These are phyloP conservation scores for Ceratobasidium sp. DNA, from an alignment of 1,284 basidiomycete genomes.

Conservation along the genomic window DNA sequence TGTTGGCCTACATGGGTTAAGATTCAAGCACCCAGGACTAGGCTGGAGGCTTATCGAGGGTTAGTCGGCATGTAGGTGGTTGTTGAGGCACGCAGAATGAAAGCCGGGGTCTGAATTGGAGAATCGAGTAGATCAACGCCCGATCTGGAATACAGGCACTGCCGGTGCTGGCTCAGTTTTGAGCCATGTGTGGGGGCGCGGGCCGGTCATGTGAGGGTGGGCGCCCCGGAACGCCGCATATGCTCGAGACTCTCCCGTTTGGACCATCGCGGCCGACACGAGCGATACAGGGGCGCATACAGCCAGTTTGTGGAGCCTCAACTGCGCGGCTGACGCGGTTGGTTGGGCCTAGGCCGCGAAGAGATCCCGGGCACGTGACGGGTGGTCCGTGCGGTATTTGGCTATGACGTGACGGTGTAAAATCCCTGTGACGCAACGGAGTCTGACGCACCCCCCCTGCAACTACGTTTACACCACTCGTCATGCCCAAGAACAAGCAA, in stretches of 20 bases:
- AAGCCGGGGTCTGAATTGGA: conserved; percentile 7
- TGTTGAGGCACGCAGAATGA: not conserved
- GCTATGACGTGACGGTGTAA: conserved; percentile 10
- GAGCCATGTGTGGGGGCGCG: not conserved
- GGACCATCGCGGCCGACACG: conserved; percentile 5
- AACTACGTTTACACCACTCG: not conserved
- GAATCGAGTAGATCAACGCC: conserved; percentile 15
- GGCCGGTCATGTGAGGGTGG: not conserved
- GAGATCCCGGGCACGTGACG: not conserved
- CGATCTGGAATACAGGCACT: conserved; percentile 12
- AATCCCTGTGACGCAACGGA: conserved; percentile 4
- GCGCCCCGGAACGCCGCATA: not conserved
- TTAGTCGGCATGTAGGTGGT: not conserved
- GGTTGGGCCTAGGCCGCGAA: conserved; percentile 20
- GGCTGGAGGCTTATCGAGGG: not conserved
- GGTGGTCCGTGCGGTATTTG: not conserved
- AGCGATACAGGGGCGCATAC: not conserved
- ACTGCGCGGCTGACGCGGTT: conserved; percentile 22
- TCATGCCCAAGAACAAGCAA: conserved; percentile 39
- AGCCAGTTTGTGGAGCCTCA: conserved; percentile 22
- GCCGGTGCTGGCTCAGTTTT: conserved; percentile 18
- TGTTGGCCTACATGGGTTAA: not conserved
- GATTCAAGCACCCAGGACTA: not conserved
- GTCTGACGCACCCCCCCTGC: conserved; percentile 5
- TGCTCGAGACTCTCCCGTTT: conserved; percentile 1